phyloP scores from a whole-genome alignment of 768 basidiomycete species.

The Xerocomus spinulosus region DNA sequence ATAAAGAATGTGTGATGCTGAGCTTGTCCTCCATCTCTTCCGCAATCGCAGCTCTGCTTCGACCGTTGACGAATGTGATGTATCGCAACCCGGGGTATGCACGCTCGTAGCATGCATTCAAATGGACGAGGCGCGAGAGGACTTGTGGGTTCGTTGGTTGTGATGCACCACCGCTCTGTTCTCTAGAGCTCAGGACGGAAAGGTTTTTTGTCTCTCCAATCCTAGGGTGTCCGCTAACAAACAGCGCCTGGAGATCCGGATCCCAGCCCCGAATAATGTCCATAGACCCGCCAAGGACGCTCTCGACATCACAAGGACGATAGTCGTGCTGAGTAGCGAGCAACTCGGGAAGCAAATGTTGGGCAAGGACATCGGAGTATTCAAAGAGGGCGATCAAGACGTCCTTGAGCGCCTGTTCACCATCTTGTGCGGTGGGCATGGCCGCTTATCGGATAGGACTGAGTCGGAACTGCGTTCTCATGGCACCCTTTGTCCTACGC shows the following conservation, averaged over 20 bases:
- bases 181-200: constrained; percentile 69
- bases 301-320: constrained; percentile 38
- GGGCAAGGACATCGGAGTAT: constrained; percentile 53
- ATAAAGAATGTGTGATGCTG: constrained; percentile 46
- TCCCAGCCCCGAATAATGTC: constrained; percentile 51
- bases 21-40: constrained; percentile 76
- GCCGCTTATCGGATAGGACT: constrained; percentile 1
- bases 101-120: constrained; percentile 75
- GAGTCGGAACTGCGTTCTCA: not conserved
- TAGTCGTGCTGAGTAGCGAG: constrained; percentile 25
- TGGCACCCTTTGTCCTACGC: constrained; percentile 42
- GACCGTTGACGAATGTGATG: constrained; percentile 90
- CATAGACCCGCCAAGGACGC: constrained; percentile 54
- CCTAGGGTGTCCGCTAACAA: constrained; percentile 82
- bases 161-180: constrained; percentile 55
- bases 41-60: constrained; percentile 64
- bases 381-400: constrained; percentile 56
- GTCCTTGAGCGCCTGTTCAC: constrained; percentile 23
- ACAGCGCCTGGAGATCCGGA: constrained; percentile 46
- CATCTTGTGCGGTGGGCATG: constrained; percentile 3
- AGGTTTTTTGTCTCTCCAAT: constrained; percentile 81
- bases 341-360: constrained; percentile 52
- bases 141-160: constrained; percentile 68
- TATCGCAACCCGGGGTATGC: constrained; percentile 74
- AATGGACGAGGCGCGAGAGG: constrained; percentile 61